Percentiles rank a stretch among this genome's conserved stretches.
Conservation (phyloP, 768 basidiomycete genomes). For the Calocybe indica region DNA sequence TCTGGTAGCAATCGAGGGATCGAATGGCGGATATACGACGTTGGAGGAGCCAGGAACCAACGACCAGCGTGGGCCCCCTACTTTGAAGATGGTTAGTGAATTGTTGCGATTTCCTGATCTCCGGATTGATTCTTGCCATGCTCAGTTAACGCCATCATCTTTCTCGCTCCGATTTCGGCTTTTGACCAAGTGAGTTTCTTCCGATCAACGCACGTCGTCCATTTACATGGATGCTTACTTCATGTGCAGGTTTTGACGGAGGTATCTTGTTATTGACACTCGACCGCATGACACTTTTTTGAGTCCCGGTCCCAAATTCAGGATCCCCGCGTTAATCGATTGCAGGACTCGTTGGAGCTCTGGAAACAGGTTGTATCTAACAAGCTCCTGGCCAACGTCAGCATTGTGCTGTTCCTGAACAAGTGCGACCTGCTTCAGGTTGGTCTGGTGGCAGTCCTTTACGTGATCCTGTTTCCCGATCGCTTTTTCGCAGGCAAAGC, state of each 20-base stretch:
- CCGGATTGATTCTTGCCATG: not conserved
- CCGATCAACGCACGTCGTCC: conserved; percentile 2
- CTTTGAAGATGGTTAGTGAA: conserved; percentile 69
- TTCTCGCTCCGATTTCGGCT: conserved; percentile 82
- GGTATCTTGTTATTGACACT: conserved; percentile 30
- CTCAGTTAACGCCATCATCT: conserved; percentile 81
- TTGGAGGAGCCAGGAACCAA: conserved; percentile 76
- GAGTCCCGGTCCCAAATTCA: conserved; percentile 20
- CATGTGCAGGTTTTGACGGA: conserved; percentile 53
- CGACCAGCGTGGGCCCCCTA: conserved; percentile 87
- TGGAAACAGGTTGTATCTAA: conserved; percentile 74
- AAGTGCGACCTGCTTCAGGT: conserved; percentile 76
- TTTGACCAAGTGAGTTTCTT: conserved; percentile 58
- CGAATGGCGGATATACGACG: conserved; percentile 83
- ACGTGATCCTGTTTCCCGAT: conserved; percentile 1
- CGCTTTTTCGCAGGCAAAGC: conserved; percentile 46
- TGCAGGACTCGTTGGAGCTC: conserved; percentile 73
- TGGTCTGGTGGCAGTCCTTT: conserved; percentile 6
- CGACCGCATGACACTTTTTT: conserved; percentile 3
- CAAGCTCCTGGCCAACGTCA: conserved; percentile 66
- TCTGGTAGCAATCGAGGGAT: conserved; percentile 50
- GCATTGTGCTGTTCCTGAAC: conserved; percentile 77
- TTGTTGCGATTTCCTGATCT: not conserved
- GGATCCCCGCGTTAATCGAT: conserved; percentile 69
- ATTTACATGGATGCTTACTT: conserved; percentile 8